phyloP scores from a whole-genome alignment of 2,329 filamentous ascomycete genomes.

The Mycosphaerella arachidis region DNA sequence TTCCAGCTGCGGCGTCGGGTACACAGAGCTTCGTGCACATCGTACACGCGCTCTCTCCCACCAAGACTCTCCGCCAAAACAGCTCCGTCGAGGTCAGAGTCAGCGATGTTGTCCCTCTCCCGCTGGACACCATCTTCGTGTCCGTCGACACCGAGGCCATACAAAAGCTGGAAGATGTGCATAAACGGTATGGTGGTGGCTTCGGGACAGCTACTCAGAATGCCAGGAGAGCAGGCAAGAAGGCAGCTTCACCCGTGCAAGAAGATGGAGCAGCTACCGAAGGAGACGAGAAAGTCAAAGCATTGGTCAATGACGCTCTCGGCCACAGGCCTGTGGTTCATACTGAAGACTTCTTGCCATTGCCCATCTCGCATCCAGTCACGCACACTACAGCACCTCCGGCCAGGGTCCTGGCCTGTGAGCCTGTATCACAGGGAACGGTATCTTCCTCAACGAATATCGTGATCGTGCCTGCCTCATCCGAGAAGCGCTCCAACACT shows the following conservation, averaged over 20 bases:
- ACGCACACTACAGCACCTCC: constrained; percentile 80
- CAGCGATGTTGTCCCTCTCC: constrained; percentile 72
- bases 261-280: constrained; percentile 12
- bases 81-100: constrained; percentile 79
- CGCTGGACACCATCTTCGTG: constrained; percentile 81
- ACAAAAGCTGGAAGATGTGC: constrained; percentile 73
- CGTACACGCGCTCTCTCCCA: constrained; percentile 67
- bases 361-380: constrained; percentile 77
- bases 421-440: constrained; percentile 86
- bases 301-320: constrained; percentile 65
- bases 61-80: constrained; percentile 68
- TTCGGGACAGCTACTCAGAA: constrained; percentile 35
- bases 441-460: constrained; percentile 75
- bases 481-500: constrained; percentile 47
- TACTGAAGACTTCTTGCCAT: constrained; percentile 73
- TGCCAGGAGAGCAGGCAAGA: constrained; percentile 23
- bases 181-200: constrained; percentile 72
- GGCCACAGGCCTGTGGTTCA: constrained; percentile 72
- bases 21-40: constrained; percentile 75
- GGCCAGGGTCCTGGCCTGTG: constrained; percentile 85
- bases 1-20: constrained; percentile 66
- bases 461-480: constrained; percentile 62
- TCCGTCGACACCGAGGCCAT: constrained; percentile 77
- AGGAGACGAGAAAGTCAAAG: constrained; percentile 22
- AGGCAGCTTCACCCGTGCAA: constrained; percentile 12